Conservation (phyloP, 2,329 filamentous ascomycete genomes). For the Diplodia corticola region DNA sequence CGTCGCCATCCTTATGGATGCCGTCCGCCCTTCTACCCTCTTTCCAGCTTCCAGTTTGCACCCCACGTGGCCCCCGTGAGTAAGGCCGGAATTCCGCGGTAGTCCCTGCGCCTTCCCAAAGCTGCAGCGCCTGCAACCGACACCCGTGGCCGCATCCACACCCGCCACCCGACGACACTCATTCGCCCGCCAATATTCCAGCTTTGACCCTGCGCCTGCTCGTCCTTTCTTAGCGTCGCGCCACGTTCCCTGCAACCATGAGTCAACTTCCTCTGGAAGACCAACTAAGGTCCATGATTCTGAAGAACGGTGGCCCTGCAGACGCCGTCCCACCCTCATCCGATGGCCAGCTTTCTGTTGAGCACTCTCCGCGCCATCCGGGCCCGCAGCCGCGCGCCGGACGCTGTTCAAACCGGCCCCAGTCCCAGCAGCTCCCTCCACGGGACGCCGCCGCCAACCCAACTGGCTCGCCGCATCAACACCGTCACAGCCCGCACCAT, state of each 20-base stretch:
- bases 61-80: slow-evolving; percentile 18
- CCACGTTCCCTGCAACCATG: neutral
- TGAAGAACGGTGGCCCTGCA: slow-evolving; percentile 47
- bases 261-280: slow-evolving; percentile 51
- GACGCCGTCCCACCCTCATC: neutral
- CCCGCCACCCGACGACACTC: neutral
- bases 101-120: neutral
- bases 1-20: slow-evolving; percentile 1
- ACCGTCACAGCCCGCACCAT: slow-evolving; percentile 2
- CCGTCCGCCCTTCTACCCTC: neutral
- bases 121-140: too few species aligned
- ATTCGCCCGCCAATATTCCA: too few species aligned
- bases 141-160: neutral
- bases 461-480: neutral
- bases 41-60: neutral
- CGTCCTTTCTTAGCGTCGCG: neutral
- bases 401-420: neutral
- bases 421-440: neutral
- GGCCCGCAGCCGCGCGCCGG: neutral
- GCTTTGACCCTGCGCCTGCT: neutral
- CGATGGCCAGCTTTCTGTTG: neutral
- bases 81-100: slow-evolving; percentile 3
- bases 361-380: neutral
- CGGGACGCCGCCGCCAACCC: too few species aligned
- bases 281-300: slow-evolving; percentile 60